phyloP scores from a whole-genome alignment of 176 grass and related monocot genomes.

The Thinopyrum elongatum region DNA sequence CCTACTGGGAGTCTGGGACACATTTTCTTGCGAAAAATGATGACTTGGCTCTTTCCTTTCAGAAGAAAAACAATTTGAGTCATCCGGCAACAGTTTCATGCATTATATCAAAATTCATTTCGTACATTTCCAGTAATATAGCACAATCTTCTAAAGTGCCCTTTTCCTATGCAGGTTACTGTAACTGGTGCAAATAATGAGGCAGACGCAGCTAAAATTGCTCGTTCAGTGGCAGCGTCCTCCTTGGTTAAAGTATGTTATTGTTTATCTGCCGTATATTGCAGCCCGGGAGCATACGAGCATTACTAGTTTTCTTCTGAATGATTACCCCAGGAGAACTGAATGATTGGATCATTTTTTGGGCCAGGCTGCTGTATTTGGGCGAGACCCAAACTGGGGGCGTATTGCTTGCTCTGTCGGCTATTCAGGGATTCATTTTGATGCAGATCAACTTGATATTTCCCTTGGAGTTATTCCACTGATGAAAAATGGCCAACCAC shows the following conservation, averaged over 20 bases:
- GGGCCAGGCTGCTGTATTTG: constrained; percentile 82
- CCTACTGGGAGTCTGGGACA: not conserved
- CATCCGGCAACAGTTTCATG: not conserved
- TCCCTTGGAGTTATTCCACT: constrained; percentile 80
- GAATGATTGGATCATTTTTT: constrained; percentile 29
- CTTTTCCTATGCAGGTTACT: constrained; percentile 52
- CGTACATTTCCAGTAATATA: not conserved
- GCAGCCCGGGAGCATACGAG: not conserved
- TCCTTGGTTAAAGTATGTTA: constrained; percentile 87
- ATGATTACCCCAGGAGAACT: not conserved
- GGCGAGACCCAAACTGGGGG: constrained; percentile 98
- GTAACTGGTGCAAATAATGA: constrained; percentile 76
- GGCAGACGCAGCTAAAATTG: constrained; percentile 76
- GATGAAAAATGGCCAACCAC: constrained; percentile 92
- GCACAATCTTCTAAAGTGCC: constrained; percentile 15
- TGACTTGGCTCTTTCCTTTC: not conserved
- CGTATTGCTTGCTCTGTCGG: constrained; percentile 93
- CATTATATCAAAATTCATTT: not conserved
- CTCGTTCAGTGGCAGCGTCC: constrained; percentile 91
- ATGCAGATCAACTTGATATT: constrained; percentile 72
- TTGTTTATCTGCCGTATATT: constrained; percentile 24
- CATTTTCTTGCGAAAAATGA: not conserved
- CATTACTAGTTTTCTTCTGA: not conserved
- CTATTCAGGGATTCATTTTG: constrained; percentile 79
- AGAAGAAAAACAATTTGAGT: not conserved